Conservation (phyloP, 2,329 filamentous ascomycete genomes). For the Epichloe amarillans region DNA sequence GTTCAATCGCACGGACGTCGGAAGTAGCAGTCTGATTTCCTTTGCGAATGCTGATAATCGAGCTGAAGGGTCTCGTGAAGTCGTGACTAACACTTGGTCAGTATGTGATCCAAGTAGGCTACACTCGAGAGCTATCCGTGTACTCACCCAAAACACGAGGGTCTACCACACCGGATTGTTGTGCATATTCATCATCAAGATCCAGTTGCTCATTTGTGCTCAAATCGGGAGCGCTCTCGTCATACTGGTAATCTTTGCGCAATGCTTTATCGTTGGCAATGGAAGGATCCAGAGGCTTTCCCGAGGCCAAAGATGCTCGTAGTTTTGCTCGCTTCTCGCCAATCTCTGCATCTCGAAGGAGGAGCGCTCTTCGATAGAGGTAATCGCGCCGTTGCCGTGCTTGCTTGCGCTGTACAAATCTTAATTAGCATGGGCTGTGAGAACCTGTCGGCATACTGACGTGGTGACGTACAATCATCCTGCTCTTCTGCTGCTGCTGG, state of each 20-base stretch:
- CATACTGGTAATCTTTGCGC: constrained; percentile 82
- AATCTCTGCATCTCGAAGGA: constrained; percentile 82
- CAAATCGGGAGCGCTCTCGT: constrained; percentile 64
- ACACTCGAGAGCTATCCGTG: constrained; percentile 9
- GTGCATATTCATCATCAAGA: constrained; percentile 79
- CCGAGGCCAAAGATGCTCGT: constrained; percentile 73
- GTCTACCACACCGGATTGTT: constrained; percentile 83
- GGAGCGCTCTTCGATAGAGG: constrained; percentile 78
- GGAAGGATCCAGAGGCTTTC: constrained; percentile 67
- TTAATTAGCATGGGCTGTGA: background rate
- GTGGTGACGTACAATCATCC: constrained; percentile 5
- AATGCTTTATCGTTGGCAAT: constrained; percentile 79
- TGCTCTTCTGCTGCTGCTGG: background rate
- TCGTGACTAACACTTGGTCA: constrained; percentile 52
- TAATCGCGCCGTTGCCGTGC: constrained; percentile 36
- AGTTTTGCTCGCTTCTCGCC: constrained; percentile 82
- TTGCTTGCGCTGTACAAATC: constrained; percentile 22
- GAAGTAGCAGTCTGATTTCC: constrained; percentile 71
- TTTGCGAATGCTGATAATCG: constrained; percentile 84
- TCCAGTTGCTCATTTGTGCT: constrained; percentile 56
- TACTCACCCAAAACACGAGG: constrained; percentile 76
- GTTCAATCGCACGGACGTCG: constrained; percentile 79
- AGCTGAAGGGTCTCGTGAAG: constrained; percentile 74
- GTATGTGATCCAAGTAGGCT: background rate
- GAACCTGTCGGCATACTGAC: too few relatives aligned